These are phyloP conservation scores for Stenogyne calaminthoides DNA, from an alignment of 305 asterid species.

Conservation along the genomic window DNA sequence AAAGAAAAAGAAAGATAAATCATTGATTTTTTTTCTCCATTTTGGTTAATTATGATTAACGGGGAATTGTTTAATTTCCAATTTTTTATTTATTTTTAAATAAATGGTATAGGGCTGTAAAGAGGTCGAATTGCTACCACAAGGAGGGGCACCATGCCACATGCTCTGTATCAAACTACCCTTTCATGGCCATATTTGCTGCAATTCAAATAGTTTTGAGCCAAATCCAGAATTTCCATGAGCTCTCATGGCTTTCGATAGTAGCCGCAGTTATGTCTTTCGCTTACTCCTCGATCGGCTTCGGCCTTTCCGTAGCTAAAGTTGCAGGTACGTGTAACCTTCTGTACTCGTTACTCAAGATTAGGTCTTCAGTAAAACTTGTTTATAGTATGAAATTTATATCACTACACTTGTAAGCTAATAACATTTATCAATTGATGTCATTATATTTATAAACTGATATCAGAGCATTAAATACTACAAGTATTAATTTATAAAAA, in stretches of 20 bases:
- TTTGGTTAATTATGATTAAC: neutral
- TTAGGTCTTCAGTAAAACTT: too few relatives aligned
- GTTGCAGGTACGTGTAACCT: constrained; percentile 44
- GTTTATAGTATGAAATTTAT: too few relatives aligned
- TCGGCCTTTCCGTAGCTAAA: constrained; percentile 75
- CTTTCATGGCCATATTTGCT: constrained; percentile 66
- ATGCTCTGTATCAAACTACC: constrained; percentile 53
- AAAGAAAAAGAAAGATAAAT: too few relatives aligned
- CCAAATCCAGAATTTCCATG: constrained; percentile 78
- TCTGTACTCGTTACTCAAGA: too few relatives aligned
- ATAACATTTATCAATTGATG: too few relatives aligned
- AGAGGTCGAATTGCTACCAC: constrained; percentile 79
- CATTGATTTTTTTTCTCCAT: neutral
- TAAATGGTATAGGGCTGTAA: constrained; percentile 54
- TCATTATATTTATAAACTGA: too few relatives aligned
- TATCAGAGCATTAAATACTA: too few relatives aligned
- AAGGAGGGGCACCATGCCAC: constrained; percentile 47
- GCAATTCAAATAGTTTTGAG: constrained; percentile 65
- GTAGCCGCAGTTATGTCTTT: constrained; percentile 88
- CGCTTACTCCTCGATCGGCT: constrained; percentile 73
- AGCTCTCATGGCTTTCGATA: constrained; percentile 85
- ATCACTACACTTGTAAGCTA: too few relatives aligned
- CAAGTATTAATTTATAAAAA: too few relatives aligned
- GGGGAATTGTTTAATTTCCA: neutral
- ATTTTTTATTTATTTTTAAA: neutral